phyloP scores from a whole-genome alignment of 2,329 filamentous ascomycete genomes.

The Trichophaea hybrida region DNA sequence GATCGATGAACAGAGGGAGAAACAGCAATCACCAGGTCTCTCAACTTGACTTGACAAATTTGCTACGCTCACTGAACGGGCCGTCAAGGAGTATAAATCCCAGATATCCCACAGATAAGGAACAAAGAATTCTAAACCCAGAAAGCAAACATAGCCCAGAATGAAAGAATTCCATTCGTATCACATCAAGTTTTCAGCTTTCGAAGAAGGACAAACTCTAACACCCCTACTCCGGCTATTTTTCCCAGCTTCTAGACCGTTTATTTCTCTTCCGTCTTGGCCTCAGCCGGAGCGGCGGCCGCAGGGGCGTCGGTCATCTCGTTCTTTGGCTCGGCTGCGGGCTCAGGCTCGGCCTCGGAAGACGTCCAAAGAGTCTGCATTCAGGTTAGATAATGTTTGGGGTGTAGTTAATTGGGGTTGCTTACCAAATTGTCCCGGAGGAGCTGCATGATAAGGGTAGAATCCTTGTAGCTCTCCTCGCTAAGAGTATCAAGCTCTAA shows the following conservation, averaged over 20 bases:
- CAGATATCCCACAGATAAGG: conserved; percentile 1
- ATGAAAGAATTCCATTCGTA: conserved; percentile 5
- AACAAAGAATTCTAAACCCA: conserved; percentile 9
- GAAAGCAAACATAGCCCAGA: neutral
- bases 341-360: conserved; percentile 70
- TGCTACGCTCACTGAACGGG: conserved; percentile 2
- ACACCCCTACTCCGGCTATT: conserved; percentile 5
- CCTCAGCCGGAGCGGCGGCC: conserved; percentile 42
- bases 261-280: conserved; percentile 42
- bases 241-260: conserved; percentile 2
- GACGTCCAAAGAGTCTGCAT: conserved; percentile 93
- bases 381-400: conserved; percentile 4
- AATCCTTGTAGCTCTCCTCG: conserved; percentile 97
- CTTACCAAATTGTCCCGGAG: conserved; percentile 75
- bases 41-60: neutral
- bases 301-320: conserved; percentile 43
- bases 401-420: neutral
- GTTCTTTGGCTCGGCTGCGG: conserved; percentile 40
- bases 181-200: conserved; percentile 2
- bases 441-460: conserved; percentile 98
- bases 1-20: neutral
- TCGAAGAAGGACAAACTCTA: conserved; percentile 6
- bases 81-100: neutral
- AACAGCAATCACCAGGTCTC: neutral
- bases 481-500: conserved; percentile 81